phyloP scores from a whole-genome alignment of 192 early-diverging fungal genomes.

The Podila epigama region DNA sequence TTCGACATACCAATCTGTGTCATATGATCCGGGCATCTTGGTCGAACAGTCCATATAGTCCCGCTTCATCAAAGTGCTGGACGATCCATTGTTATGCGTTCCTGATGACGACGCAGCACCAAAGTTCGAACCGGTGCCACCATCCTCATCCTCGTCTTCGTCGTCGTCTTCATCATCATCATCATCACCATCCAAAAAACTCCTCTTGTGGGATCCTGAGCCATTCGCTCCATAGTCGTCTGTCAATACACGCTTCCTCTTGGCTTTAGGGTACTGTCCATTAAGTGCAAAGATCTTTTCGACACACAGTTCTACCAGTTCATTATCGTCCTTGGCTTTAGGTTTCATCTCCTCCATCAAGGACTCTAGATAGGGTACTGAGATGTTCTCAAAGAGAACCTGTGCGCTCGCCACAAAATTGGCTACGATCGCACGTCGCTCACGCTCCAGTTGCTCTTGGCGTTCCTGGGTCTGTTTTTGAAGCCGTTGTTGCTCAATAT shows the following conservation, averaged over 20 bases:
- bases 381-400: constrained; percentile 35
- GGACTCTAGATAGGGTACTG: constrained; percentile 5
- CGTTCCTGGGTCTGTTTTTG: background rate
- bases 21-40: constrained; percentile 9
- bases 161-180: constrained; percentile 6
- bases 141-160: background rate
- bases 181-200: background rate
- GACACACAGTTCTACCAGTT: constrained; percentile 30
- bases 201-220: too few species aligned
- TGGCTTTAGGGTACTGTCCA: constrained; percentile 19
- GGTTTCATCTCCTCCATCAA: constrained; percentile 15
- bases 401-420: constrained; percentile 31
- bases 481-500: constrained; percentile 10
- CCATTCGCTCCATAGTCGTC: background rate
- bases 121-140: background rate
- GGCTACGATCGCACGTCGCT: background rate
- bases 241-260: constrained; percentile 5
- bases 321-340: background rate
- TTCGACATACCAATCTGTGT: constrained; percentile 8
- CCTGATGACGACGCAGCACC: background rate
- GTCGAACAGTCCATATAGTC: constrained; percentile 18
- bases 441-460: background rate
- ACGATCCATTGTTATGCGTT: background rate
- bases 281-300: constrained; percentile 16
- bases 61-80: background rate